phyloP scores from a whole-genome alignment of 768 basidiomycete genomes.

The Chalciporus pseudorubinellus region DNA sequence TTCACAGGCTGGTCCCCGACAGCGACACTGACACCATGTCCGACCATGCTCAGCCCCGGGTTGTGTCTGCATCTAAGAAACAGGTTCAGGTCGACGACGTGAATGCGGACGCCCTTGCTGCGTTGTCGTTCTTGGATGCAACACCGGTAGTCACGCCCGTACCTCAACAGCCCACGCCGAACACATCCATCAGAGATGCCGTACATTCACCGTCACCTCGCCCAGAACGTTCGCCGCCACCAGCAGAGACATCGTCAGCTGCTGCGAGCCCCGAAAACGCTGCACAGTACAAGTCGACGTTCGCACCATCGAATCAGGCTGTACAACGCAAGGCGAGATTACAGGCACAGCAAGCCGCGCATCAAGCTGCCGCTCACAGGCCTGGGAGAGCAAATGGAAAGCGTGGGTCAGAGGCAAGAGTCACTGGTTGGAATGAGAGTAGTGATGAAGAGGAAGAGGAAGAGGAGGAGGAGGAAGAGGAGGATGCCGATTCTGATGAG shows the following conservation, averaged over 20 bases:
- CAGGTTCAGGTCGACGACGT: constrained; percentile 42
- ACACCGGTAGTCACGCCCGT: constrained; percentile 20
- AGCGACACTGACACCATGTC: constrained; percentile 36
- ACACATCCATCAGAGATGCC: constrained; percentile 3
- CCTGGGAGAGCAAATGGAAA: constrained; percentile 59
- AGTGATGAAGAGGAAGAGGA: constrained; percentile 82
- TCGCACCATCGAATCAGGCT: constrained; percentile 81
- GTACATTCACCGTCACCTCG: constrained; percentile 27
- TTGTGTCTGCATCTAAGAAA: constrained; percentile 10
- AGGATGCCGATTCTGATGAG: constrained; percentile 61
- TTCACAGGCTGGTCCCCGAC: constrained; percentile 27
- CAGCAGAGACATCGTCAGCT: constrained; percentile 28
- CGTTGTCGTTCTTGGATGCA: constrained; percentile 69
- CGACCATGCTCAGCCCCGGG: constrained; percentile 13
- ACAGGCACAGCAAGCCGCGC: constrained; percentile 80
- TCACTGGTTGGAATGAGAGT: constrained; percentile 58
- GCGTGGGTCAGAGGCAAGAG: constrained; percentile 40
- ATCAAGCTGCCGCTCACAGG: constrained; percentile 71
- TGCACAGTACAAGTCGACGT: constrained; percentile 74
- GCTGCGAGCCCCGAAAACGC: constrained; percentile 27
- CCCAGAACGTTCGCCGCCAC: constrained; percentile 31
- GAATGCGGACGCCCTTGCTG: constrained; percentile 73
- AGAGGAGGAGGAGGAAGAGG: constrained; percentile 69
- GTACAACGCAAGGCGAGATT: constrained; percentile 81
- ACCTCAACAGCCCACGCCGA: constrained; percentile 12